Percentiles rank a stretch among this genome's conserved stretches.
Conservation (phyloP, 1,284 basidiomycete species). For the Pyrrhoderma lamaoense region DNA sequence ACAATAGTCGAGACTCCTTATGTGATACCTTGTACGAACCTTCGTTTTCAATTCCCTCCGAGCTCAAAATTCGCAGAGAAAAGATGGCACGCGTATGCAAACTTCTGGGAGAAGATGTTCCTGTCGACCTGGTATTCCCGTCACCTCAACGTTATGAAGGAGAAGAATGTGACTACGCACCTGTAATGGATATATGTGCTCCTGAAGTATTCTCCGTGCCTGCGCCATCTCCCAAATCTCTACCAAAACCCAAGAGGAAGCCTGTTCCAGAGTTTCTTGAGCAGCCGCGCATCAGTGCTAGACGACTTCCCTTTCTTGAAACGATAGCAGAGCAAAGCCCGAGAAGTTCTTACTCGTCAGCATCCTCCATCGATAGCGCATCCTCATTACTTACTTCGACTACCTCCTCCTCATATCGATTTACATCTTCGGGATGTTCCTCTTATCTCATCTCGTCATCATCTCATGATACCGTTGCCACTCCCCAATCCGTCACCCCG, state of each 20-base stretch:
- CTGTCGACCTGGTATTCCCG: conserved; percentile 15
- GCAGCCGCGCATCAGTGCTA: background rate
- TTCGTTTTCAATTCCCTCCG: conserved; percentile 9
- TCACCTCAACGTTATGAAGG: background rate
- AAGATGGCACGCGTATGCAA: conserved; percentile 19
- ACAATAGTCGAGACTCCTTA: conserved; percentile 7
- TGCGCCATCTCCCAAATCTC: background rate
- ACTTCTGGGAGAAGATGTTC: conserved; percentile 17
- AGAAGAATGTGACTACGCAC: background rate
- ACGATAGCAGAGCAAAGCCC: conserved; percentile 12
- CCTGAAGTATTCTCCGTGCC: background rate
- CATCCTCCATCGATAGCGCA: conserved; percentile 5
- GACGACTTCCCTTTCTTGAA: background rate
- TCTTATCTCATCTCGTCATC: conserved; percentile 3
- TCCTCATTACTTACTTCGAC: conserved; percentile 12
- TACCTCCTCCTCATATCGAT: conserved; percentile 15
- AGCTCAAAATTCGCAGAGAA: conserved; percentile 8
- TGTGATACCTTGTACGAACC: conserved; percentile 14
- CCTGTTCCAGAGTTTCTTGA: conserved; percentile 1
- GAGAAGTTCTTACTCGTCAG: background rate
- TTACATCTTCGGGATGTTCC: conserved; percentile 8
- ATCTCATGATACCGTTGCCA: background rate
- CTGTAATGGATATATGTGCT: conserved; percentile 8
- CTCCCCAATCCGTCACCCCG: background rate
- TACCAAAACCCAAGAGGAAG: background rate